phyloP scores from a whole-genome alignment of 2,329 filamentous ascomycete species.

The Aspergillus alliaceus region DNA sequence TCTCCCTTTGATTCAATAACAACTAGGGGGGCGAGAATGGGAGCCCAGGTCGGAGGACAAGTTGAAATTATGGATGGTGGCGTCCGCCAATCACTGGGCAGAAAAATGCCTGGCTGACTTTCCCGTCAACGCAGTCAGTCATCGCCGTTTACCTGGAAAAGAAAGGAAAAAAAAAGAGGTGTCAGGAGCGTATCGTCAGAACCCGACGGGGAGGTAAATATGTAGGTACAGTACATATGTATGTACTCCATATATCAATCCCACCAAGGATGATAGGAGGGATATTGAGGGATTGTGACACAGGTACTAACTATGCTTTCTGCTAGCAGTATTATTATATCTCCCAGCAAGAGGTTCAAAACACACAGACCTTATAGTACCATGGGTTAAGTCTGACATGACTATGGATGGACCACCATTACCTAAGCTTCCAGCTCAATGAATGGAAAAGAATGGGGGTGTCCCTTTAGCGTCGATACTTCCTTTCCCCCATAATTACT shows the following conservation, averaged over 20 bases:
- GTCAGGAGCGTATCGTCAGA: neutral
- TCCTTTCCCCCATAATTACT: neutral
- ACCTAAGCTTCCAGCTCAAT: neutral
- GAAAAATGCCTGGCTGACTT: neutral
- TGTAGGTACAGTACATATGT: neutral
- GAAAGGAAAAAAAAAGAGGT: neutral
- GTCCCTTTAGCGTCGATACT: neutral
- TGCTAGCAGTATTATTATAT: too few relatives aligned
- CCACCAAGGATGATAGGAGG: too few relatives aligned
- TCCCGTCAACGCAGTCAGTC: neutral
- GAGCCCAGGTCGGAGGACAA: neutral
- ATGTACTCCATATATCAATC: neutral
- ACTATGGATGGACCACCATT: neutral
- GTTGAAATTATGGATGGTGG: constrained; percentile 1
- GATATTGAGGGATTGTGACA: too few relatives aligned
- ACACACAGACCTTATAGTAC: too few relatives aligned
- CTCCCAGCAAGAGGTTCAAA: too few relatives aligned
- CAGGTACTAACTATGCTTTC: too few relatives aligned
- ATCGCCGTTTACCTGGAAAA: neutral
- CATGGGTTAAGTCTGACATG: too few relatives aligned
- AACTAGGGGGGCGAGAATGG: neutral
- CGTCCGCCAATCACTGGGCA: constrained; percentile 1
- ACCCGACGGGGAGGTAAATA: neutral
- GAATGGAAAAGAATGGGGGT: neutral
- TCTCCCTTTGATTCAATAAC: neutral